Base-by-base conservation (phyloP, 2,329 filamentous ascomycete genomes). In the Rutstroemia sp. region DNA sequence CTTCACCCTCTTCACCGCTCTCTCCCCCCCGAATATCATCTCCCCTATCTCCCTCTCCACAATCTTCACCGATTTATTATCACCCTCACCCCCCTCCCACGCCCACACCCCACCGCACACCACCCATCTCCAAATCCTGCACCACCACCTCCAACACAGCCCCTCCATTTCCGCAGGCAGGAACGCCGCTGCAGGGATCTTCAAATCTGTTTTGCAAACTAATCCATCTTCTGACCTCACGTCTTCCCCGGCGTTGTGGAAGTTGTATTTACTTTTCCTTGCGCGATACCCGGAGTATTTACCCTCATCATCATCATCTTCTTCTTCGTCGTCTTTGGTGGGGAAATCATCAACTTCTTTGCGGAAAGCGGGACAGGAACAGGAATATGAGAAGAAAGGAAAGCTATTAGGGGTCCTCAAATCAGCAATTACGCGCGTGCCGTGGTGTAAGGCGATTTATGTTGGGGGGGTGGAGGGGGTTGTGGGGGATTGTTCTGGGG, bases 371-470 rank as follows among this genome's bases (percentile, higher is more conserved):
- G 4, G 10, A 12, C 38, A 4, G 8, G 12, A 4, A 10, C 21
- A 55, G 5, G 8, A n/a, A 50, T 1, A 37, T 19, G 21, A 16
- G n/a, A 44, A 34, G 47, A n/a, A 7, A 49, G 38, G 34, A 19
- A 12, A 21, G 41, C 21, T 1, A 81, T 77, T 59, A 71, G 27
- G 76, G 1, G 73, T 81, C 0, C 81, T 81, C 63, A 79, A 81
- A 57, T 72, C 78, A 37, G 82, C 79, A 0, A 63, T 87, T 60
- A 72, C 76, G 45, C 71, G 74, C 16, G 75, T 84, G 64, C 85
- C 85, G 0, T 87, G 84, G 83, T 78, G 75, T 1, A 87, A 87
- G 67, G 74, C 77, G 39, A 75, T 83, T 49, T 71, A 82, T 45
- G 74, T 87, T 70, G 58, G 79, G 25, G 83, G 79, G 0, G 82